A percentile compares a stretch with the other conserved stretches of the same genome.
These are phyloP conservation scores for Lumnitzera littorea DNA, from an alignment of 345 rosid species.

Conservation along the genomic window DNA sequence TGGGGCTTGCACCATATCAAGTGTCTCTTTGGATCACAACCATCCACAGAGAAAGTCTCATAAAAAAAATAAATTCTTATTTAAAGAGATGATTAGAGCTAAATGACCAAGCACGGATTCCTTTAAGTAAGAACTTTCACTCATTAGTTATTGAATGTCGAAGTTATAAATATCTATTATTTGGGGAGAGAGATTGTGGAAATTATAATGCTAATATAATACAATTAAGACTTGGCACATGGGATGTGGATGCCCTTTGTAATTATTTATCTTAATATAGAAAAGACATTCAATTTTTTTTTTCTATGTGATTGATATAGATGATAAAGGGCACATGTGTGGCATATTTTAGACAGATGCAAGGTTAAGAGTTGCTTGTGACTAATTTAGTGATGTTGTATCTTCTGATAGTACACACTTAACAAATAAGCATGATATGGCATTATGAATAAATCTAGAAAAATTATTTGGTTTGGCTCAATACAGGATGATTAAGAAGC, in stretches of 20 bases:
- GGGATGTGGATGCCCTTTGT: slow-evolving; percentile 40
- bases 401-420: slow-evolving; percentile 37
- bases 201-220: slow-evolving; percentile 11
- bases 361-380: slow-evolving; percentile 36
- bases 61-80: background rate
- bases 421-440: slow-evolving; percentile 28
- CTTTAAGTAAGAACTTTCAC: background rate
- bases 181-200: slow-evolving; percentile 14
- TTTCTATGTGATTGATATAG: slow-evolving; percentile 47
- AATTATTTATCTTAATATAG: slow-evolving; percentile 30
- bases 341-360: slow-evolving; percentile 41
- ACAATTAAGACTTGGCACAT: slow-evolving; percentile 39
- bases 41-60: slow-evolving; percentile 3
- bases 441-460: slow-evolving; percentile 36
- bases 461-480: slow-evolving; percentile 26
- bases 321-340: slow-evolving; percentile 36
- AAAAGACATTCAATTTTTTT: slow-evolving; percentile 30
- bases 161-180: slow-evolving; percentile 20
- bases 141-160: slow-evolving; percentile 24
- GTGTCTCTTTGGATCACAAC: slow-evolving; percentile 13
- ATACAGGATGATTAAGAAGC: slow-evolving; percentile 23
- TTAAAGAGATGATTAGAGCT: slow-evolving; percentile 8
- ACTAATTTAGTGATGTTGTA: slow-evolving; percentile 38
- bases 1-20: slow-evolving; percentile 2
- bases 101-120: slow-evolving; percentile 2